Evolutionary conservation across 352 stramenopile genomes (phyloP).

Genomic region (Blastocystis sp.): DNA sequence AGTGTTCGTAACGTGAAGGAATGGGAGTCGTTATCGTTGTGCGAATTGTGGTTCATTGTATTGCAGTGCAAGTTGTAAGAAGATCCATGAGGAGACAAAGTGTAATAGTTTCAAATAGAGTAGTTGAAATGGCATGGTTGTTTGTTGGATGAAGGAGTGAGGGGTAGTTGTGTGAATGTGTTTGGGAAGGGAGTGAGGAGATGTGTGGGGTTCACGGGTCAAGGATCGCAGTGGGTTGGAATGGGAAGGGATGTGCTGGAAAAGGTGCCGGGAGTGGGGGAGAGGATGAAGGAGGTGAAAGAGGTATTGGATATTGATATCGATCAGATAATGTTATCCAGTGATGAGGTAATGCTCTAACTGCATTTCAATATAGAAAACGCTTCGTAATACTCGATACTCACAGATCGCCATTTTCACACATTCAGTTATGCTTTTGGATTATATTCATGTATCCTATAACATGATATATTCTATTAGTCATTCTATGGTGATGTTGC

Average conservation of each 20-base stretch:
- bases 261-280: no score
- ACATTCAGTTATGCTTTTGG: neutral
- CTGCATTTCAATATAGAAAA: neutral
- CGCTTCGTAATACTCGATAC: neutral
- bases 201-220: neutral
- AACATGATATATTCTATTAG: neutral
- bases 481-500: neutral
- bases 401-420: neutral
- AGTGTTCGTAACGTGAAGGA: neutral
- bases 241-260: no score
- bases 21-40: neutral
- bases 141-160: neutral
- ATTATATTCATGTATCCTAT: neutral
- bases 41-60: neutral
- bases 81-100: slow-evolving; percentile 21
- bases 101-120: slow-evolving; percentile 4
- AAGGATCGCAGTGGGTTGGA: neutral
- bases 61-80: neutral
- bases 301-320: no score
- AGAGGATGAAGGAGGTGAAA: no score
- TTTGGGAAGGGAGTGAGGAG: neutral
- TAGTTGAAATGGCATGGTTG: neutral
- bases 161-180: neutral
- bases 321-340: neutral
- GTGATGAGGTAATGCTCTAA: neutral